Base-by-base conservation (phyloP, 495 filamentous ascomycete species). In the Lasiosphaeria ovina region DNA sequence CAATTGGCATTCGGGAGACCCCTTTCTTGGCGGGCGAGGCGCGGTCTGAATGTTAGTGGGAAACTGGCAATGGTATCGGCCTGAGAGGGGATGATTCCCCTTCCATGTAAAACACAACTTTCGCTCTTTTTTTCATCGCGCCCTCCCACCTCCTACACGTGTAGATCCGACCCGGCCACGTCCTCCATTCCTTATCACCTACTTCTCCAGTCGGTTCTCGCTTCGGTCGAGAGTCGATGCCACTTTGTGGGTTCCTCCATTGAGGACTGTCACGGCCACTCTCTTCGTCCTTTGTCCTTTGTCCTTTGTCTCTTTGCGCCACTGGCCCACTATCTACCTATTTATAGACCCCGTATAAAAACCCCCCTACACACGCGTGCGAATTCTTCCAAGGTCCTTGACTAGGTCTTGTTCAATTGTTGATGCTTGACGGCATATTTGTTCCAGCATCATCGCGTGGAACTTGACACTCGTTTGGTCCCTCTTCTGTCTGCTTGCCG, bases 391-490 rank as follows among this genome's bases (percentile, higher is more conserved):
- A 42, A 9, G 16, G 12, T n/a, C 11, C 44, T n/a, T 14, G 16
- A 47, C 8, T 42, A 9, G 38, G 14, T 14, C 38, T 42, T 14
- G 1, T 42, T 8, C 44, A n/a, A 47, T n/a, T 24, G 24, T 24
- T 24, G 24, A 24, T 24, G 24, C 44, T 47, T n/a, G 44, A 47
- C 8, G 12, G 44, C 12, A n/a, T n/a, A 47, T 47, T 9, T 8
- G 14, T 2, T 42, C 14, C 38, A 8, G 38, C 16, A 5, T n/a
- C 5, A 8, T 47, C 6, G 8, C 12, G 44, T 14, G 34, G 52
- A 35, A 53, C 53, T 58, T 31, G 33, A 34, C 49, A 40, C 45
- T 34, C 36, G 17, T 35, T 59, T 34, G 57, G 31, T 53, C 44
- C 53, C 34, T 34, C 6, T 59, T 59, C 24, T 24, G 24, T 24